Base-by-base conservation (phyloP, 2,329 filamentous ascomycete genomes). In the Penicillium sumatraense region DNA sequence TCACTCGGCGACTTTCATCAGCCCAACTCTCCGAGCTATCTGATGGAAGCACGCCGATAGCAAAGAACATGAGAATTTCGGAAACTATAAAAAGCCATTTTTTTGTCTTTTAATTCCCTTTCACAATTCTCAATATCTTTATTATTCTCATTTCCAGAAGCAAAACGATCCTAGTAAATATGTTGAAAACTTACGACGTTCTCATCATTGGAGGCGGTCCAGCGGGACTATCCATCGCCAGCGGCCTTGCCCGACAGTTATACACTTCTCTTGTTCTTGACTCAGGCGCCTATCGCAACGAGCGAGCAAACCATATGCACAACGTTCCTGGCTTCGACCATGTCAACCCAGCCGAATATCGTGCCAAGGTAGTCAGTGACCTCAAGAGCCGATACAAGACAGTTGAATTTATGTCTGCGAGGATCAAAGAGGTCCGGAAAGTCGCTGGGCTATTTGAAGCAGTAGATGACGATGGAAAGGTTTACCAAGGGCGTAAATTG, bases 1-100 rank as follows among this genome's bases (percentile, higher is more conserved):
- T 5, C 21, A 24, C 14, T 42, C 38, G 38, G 38, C 10, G 38
- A 42, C 38, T 42, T 42, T 42, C 8, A 11, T 21, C 20, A 24
- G 3, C 9, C 8, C n/a, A 20, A 42, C 20, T 42, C 38, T 20
- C 38, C 38, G 72, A 74, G 20, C 16, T 13, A 9, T 14, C 31
- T 33, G 4, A 13, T 9, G 6, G 4, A 29, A 29, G 11, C 27
- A 29, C 31, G 10, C 13, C 4, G 31, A 14, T 9, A 33, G 13
- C 31, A 14, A 4, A 4, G 10, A 9, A 33, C n/a, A n/a, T n/a
- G n/a, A n/a, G n/a, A n/a, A n/a, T n/a, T 31, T n/a, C 11, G 9
- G 1, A 31, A 9, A 14, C 29, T 31, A 31, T 31, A 31, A 31
- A 31, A 31, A 14, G 29, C 11, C 29, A 31, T 1, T 6, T n/a